Evolutionary conservation across 805 yeast genomes (phyloP).

Genomic region (Candida pseudoglaebosa): DNA sequence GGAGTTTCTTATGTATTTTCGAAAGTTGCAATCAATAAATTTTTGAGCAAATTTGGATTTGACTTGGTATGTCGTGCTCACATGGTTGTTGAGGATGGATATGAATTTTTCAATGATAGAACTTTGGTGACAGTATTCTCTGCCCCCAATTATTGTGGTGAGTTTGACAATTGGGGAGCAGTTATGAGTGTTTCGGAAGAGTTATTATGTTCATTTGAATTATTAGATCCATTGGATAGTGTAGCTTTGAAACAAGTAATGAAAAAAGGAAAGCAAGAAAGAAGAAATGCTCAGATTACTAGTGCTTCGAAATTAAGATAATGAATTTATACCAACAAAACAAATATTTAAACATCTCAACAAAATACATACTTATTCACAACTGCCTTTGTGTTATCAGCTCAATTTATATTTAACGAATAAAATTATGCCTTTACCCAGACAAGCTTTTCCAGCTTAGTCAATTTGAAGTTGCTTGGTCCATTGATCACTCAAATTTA

Average conservation of each 20-base stretch:
- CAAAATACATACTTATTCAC: too few relatives aligned
- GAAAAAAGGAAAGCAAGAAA: constrained; percentile 88
- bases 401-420: too few relatives aligned
- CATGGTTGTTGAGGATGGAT: constrained; percentile 89
- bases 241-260: constrained; percentile 90
- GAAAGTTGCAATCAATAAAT: constrained; percentile 75
- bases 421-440: too few relatives aligned
- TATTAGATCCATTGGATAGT: constrained; percentile 89
- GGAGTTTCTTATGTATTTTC: constrained; percentile 81
- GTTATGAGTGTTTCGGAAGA: constrained; percentile 97
- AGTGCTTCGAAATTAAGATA: background rate
- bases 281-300: constrained; percentile 36
- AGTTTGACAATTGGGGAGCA: constrained; percentile 82
- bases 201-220: constrained; percentile 85
- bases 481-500: too few relatives aligned
- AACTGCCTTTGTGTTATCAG: too few relatives aligned
- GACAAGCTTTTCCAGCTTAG: too few relatives aligned
- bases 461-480: too few relatives aligned
- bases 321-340: background rate
- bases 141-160: constrained; percentile 85
- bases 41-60: constrained; percentile 67
- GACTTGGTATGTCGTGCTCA: constrained; percentile 83
- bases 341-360: too few relatives aligned
- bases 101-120: constrained; percentile 74
- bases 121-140: constrained; percentile 74